phyloP scores from a whole-genome alignment of 768 basidiomycete species.

The Kwoniella dendrophila region DNA sequence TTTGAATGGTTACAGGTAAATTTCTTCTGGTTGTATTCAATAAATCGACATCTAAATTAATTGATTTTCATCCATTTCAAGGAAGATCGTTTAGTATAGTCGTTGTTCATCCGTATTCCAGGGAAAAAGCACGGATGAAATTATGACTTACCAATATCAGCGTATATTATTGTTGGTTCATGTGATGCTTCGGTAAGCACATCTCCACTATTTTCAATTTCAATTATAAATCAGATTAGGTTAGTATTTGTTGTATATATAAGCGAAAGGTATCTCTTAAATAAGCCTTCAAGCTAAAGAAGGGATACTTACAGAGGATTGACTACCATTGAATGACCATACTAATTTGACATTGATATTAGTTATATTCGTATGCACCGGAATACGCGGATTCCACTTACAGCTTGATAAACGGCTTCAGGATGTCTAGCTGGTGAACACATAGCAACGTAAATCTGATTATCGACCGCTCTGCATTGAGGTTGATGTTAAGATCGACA shows the following conservation, averaged over 20 bases:
- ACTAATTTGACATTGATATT: constrained; percentile 36
- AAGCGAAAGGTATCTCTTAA: no score
- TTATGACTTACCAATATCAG: constrained; percentile 70
- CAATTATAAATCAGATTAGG: neutral
- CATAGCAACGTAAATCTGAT: constrained; percentile 95
- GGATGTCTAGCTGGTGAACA: constrained; percentile 90
- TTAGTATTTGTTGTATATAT: neutral
- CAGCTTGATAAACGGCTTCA: constrained; percentile 80
- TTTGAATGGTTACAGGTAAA: constrained; percentile 88
- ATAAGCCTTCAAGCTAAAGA: neutral
- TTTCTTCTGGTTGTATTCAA: constrained; percentile 71
- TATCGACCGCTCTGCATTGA: constrained; percentile 90
- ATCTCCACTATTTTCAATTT: constrained; percentile 64
- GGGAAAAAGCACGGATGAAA: no score
- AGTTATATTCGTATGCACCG: no score
- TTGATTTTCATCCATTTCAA: no score
- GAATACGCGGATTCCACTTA: no score
- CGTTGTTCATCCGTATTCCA: no score
- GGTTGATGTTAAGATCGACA: constrained; percentile 3
- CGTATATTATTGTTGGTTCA: constrained; percentile 75
- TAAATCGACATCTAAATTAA: constrained; percentile 63
- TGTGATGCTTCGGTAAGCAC: constrained; percentile 75
- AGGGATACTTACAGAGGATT: constrained; percentile 72
- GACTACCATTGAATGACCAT: constrained; percentile 80
- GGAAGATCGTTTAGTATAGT: no score